These are phyloP conservation scores for Camellia sinensis DNA, from an alignment of 148 eudicot species.

Conservation along the genomic window DNA sequence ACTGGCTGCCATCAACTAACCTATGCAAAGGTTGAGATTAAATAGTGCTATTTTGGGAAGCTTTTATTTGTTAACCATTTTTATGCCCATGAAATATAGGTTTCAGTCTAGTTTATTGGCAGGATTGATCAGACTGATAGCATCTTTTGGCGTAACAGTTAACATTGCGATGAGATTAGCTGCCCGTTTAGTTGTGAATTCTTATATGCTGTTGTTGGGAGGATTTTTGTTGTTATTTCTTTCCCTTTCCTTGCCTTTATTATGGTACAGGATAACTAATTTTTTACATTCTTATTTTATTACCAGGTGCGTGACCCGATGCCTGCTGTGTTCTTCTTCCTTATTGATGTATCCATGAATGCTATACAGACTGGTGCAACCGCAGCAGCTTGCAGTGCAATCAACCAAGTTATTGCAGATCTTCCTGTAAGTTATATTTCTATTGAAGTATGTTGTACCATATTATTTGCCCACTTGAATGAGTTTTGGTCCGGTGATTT, in stretches of 20 bases:
- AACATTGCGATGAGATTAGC: slow-evolving; percentile 3
- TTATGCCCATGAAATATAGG: background rate
- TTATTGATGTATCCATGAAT: slow-evolving; percentile 89
- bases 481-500: slow-evolving; percentile 1
- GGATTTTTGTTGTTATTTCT: background rate
- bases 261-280: background rate
- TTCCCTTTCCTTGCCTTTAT: background rate
- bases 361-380: slow-evolving; percentile 96
- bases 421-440: slow-evolving; percentile 73
- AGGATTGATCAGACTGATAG: background rate
- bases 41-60: background rate
- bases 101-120: background rate
- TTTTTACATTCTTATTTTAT: slow-evolving; percentile 16
- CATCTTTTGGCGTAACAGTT: slow-evolving; percentile 3
- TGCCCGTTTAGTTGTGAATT: background rate
- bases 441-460: background rate
- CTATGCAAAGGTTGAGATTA: background rate
- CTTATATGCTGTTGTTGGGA: background rate
- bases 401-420: slow-evolving; percentile 87
- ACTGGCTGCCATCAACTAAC: background rate
- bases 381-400: slow-evolving; percentile 97
- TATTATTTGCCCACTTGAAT: background rate
- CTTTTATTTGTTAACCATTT: background rate
- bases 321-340: slow-evolving; percentile 95
- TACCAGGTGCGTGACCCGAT: slow-evolving; percentile 94